Evolutionary conservation across 192 early-diverging fungal species (phyloP).

Genomic region (Gaertneriomyces sp.): DNA sequence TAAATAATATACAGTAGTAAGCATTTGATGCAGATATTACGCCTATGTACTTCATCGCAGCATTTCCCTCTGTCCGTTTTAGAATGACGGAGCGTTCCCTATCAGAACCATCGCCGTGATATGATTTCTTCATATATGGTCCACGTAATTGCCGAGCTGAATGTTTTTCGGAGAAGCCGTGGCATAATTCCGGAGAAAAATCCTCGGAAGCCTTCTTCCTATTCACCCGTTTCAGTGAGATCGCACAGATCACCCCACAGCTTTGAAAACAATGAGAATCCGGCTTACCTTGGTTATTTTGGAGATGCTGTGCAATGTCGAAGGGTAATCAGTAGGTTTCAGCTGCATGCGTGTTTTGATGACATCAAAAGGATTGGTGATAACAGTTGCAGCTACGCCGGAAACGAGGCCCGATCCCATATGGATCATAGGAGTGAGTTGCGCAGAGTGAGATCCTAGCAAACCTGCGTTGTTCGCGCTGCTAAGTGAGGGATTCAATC

Average conservation of each 20-base stretch:
- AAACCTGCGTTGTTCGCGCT: neutral
- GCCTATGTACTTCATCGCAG: too few species aligned
- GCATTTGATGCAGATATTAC: too few species aligned
- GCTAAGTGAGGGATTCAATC: neutral
- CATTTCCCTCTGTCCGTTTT: too few species aligned
- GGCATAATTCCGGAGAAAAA: conserved; percentile 84
- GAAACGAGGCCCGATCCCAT: conserved; percentile 63
- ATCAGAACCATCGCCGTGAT: too few species aligned
- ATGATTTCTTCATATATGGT: conserved; percentile 86
- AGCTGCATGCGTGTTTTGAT: conserved; percentile 91
- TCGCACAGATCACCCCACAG: neutral
- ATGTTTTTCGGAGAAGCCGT: conserved; percentile 75
- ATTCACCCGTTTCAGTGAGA: neutral
- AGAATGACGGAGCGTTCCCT: too few species aligned
- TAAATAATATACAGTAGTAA: too few species aligned
- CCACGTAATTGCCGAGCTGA: conserved; percentile 85
- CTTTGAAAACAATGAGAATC: neutral
- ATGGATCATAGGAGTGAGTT: conserved; percentile 44
- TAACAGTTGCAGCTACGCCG: conserved; percentile 68
- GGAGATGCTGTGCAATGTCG: conserved; percentile 38
- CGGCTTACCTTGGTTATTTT: conserved; percentile 39
- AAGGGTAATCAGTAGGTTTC: conserved; percentile 67
- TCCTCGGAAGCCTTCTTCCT: conserved; percentile 72
- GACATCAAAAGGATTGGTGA: conserved; percentile 94
- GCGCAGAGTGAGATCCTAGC: neutral